Evolutionary conservation across 257 asterid species (phyloP).

Genomic region (Rhazya stricta): DNA sequence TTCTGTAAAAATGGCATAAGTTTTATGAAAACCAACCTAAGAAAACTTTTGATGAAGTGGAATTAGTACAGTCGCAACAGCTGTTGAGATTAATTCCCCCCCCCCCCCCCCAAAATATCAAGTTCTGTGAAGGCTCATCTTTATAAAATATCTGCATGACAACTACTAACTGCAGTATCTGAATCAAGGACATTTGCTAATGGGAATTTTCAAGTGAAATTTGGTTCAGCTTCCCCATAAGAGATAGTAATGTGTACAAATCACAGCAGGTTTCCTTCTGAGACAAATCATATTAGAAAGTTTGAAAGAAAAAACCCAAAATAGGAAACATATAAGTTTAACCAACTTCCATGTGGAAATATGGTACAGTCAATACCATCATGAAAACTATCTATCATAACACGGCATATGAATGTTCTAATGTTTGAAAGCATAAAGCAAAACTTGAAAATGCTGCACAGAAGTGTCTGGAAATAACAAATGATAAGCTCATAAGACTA

Average conservation of each 20-base stretch:
- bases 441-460: neutral
- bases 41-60: neutral
- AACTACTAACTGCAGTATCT: neutral
- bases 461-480: neutral
- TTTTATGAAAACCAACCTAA: neutral
- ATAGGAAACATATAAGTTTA: neutral
- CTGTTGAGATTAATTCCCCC: neutral
- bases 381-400: neutral
- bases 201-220: neutral
- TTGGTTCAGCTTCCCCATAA: neutral
- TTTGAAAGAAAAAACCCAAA: neutral
- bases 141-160: neutral
- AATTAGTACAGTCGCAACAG: neutral
- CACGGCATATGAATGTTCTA: neutral
- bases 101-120: too few relatives aligned
- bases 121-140: neutral
- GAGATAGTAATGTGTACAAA: neutral
- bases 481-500: too few relatives aligned
- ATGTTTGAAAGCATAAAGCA: neutral
- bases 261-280: neutral
- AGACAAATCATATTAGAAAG: neutral
- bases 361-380: neutral
- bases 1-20: neutral
- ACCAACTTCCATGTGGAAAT: neutral
- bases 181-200: neutral